These are phyloP conservation scores for Heliamphora exappendiculata DNA, from an alignment of 148 eudicot genomes.

Conservation along the genomic window DNA sequence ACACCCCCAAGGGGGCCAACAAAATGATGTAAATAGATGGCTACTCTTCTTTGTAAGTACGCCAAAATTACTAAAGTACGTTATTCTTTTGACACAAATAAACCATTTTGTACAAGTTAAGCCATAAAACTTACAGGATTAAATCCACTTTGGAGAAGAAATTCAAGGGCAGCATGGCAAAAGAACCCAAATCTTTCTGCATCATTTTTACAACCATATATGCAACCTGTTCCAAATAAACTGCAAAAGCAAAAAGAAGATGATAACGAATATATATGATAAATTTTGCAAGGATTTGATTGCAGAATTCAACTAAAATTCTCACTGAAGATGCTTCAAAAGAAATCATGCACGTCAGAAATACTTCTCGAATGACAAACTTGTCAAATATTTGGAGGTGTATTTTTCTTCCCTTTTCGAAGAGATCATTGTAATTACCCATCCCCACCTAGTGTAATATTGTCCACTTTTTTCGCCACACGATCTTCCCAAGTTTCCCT, in stretches of 20 bases:
- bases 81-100: conserved; percentile 8
- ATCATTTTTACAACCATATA: conserved; percentile 77
- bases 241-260: conserved; percentile 28
- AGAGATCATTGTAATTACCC: too few relatives aligned
- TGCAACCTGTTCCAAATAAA: conserved; percentile 60
- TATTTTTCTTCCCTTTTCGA: background rate
- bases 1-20: too few relatives aligned
- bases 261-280: conserved; percentile 8
- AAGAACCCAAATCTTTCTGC: conserved; percentile 89
- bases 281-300: background rate
- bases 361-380: background rate
- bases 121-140: conserved; percentile 70
- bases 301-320: background rate
- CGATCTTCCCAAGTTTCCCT: too few relatives aligned
- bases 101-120: background rate
- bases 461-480: too few relatives aligned
- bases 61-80: too few relatives aligned
- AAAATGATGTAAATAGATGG: too few relatives aligned
- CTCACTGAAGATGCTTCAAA: background rate
- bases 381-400: background rate
- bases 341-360: background rate
- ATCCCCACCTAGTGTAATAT: too few relatives aligned
- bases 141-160: conserved; percentile 84
- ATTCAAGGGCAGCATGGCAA: conserved; percentile 94
- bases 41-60: too few relatives aligned